phyloP scores from a whole-genome alignment of 73 alveolate species.

The Paramecium sonneborni region DNA sequence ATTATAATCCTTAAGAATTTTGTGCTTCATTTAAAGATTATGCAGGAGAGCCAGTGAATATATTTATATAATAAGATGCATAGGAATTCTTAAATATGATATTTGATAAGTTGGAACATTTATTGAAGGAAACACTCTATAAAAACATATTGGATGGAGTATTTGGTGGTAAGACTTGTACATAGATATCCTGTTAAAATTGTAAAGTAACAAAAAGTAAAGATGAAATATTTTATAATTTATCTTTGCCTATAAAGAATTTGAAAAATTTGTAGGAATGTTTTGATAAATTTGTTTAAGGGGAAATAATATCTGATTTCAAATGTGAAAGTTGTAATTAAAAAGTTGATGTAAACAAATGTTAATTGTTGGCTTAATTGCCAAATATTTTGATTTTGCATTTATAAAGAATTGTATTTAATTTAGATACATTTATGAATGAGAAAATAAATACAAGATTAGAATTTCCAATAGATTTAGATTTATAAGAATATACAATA shows the following conservation, averaged over 20 bases:
- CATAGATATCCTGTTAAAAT: slow-evolving; percentile 84
- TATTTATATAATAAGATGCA: slow-evolving; percentile 93
- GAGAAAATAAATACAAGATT: slow-evolving; percentile 93
- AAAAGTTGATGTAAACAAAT: slow-evolving; percentile 89
- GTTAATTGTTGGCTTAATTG: slow-evolving; percentile 82
- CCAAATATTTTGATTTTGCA: slow-evolving; percentile 97
- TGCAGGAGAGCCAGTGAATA: slow-evolving; percentile 97
- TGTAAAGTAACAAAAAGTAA: slow-evolving; percentile 86
- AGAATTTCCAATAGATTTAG: slow-evolving; percentile 94
- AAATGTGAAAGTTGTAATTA: slow-evolving; percentile 93
- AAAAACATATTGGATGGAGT: slow-evolving; percentile 88
- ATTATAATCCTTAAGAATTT: slow-evolving; percentile 92
- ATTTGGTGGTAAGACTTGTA: slow-evolving; percentile 96
- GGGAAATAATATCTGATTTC: slow-evolving; percentile 91
- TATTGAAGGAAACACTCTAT: slow-evolving; percentile 85
- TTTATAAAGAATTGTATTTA: slow-evolving; percentile 91
- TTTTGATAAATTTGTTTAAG: slow-evolving; percentile 84
- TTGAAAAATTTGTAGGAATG: slow-evolving; percentile 87
- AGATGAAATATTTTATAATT: slow-evolving; percentile 88
- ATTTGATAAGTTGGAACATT: slow-evolving; percentile 94
- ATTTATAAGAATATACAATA: slow-evolving; percentile 76
- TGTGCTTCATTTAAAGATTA: slow-evolving; percentile 94
- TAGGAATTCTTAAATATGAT: slow-evolving; percentile 95
- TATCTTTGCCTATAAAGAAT: slow-evolving; percentile 91
- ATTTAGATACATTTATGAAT: slow-evolving; percentile 93